Evolutionary conservation across 2,329 filamentous ascomycete species (phyloP), one percentile per base, ranked within the genome.

Genomic region (Colletotrichum aenigma): DNA sequence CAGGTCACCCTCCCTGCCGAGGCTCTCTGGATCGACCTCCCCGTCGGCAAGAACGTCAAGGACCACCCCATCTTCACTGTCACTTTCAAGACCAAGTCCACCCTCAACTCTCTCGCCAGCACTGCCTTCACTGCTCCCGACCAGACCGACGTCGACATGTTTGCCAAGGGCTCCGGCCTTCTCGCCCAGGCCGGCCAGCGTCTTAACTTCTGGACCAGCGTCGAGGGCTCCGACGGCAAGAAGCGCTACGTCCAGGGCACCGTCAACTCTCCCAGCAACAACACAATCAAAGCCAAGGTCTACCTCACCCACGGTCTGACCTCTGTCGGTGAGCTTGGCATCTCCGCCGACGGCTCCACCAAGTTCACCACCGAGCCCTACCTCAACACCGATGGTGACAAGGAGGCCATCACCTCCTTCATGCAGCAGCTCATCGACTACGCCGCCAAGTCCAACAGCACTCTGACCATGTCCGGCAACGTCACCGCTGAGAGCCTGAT

Each of bases 221-320:
- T 87, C 28, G 83, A 85, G 73, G 84, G 83, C 32, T 83, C 84
- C 18, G 83, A 85, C 43, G 86, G 86, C 16, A 79, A 81, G 38
- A 84, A 82, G 67, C 80, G 82, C 21, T 85, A 82, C 75, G 76
- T 85, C 55, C 85, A 89, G 79, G 89, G 87, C 62, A 89, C 88
- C 13, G 87, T 86, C 81, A 86, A 86, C 77, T 84, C 86, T 0
- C 81, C 85, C 3, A 83, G 85, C 12, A 79, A 84, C 48, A 85
- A 86, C 55, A 81, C 85, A 24, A 81, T 90, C 73, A 86, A 85
- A 64, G 83, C 87, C 64, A 87, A 89, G 79, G 83, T 89, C 6
- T 90, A 89, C 82, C 84, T 91, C 16, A 89, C 86, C 24, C 88
- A 89, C 58, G 87, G 88, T 12, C 84, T 88, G 6, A 87, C 86